Evolutionary conservation across 1,139 yeast species (phyloP), one percentile per base, ranked within the genome.

Genomic region (Pichia sp.): DNA sequence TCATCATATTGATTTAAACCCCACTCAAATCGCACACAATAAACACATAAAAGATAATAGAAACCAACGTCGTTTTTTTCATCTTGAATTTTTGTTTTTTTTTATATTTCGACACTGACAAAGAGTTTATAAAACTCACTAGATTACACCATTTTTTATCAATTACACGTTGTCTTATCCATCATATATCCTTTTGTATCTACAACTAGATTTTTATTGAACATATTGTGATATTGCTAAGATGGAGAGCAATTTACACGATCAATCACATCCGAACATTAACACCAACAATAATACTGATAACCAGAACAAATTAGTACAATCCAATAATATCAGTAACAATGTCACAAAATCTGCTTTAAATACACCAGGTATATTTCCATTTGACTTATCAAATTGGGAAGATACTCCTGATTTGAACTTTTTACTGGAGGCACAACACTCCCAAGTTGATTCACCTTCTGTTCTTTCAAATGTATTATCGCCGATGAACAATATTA

Each of bases 311-410:
- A 32, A 32, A 32, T 32, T 32, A 18, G 3, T 22, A 18, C 22
- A 16, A 18, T 32, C 36, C 18, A 43, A 29, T 25, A 43, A 37
- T 27, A 40, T 24, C 20, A 44, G 42, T 29, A 39, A 34, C n/a
- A 35, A 35, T 26, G 7, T 22, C 3, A 20, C 43, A 22, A 44
- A 39, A 39, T 23, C 36, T 34, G n/a, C 36, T 16, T n/a, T 30
- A 20, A 42, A 30, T 30, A 42, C 47, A 15, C 47, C 51, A 11
- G 20, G 47, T 5, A 40, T 43, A 7, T 58, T 59, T 44, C 56
- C 57, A 7, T 62, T 60, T 49, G 64, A 60, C 32, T 53, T 58
- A 36, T 24, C 60, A 16, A 51, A 54, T 37, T 61, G 64, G 63
- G 57, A 52, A n/a, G 64, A 59, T 20, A 40, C 55, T 11, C 52